A percentile compares a stretch with the other conserved stretches of the same genome.
These are phyloP conservation scores for Funneliformis mosseae DNA, from an alignment of 192 early-diverging fungal genomes.

Conservation along the genomic window DNA sequence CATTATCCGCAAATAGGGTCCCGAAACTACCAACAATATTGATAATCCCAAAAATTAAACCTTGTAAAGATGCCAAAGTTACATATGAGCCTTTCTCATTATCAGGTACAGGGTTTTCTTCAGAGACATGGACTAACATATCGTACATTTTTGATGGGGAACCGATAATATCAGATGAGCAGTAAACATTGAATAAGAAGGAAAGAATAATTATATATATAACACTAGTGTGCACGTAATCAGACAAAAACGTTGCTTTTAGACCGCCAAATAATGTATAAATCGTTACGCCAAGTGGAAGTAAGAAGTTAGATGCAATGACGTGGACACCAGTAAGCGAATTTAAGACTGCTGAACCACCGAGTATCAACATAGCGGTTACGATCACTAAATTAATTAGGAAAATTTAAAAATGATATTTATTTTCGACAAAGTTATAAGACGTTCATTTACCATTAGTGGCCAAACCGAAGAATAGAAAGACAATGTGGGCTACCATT, in stretches of 20 bases:
- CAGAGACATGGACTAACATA: constrained; percentile 53
- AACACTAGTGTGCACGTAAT: constrained; percentile 70
- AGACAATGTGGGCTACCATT: constrained; percentile 59
- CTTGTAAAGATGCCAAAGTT: constrained; percentile 66
- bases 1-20: constrained; percentile 73
- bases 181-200: constrained; percentile 70
- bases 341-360: constrained; percentile 68
- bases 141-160: constrained; percentile 70
- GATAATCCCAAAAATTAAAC: constrained; percentile 73
- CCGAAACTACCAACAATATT: constrained; percentile 80
- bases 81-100: constrained; percentile 64
- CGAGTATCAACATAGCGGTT: constrained; percentile 72
- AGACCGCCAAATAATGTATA: constrained; percentile 71
- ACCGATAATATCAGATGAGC: constrained; percentile 60
- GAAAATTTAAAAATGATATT: neutral
- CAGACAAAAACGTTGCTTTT: constrained; percentile 75
- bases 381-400: constrained; percentile 55
- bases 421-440: neutral
- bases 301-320: constrained; percentile 61
- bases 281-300: constrained; percentile 68
- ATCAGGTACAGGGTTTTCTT: constrained; percentile 53
- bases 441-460: constrained; percentile 54
- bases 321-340: constrained; percentile 68
- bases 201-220: constrained; percentile 71
- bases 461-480: constrained; percentile 53